Base-by-base conservation (phyloP, 345 rosid genomes). In the Theobroma cacao region DNA sequence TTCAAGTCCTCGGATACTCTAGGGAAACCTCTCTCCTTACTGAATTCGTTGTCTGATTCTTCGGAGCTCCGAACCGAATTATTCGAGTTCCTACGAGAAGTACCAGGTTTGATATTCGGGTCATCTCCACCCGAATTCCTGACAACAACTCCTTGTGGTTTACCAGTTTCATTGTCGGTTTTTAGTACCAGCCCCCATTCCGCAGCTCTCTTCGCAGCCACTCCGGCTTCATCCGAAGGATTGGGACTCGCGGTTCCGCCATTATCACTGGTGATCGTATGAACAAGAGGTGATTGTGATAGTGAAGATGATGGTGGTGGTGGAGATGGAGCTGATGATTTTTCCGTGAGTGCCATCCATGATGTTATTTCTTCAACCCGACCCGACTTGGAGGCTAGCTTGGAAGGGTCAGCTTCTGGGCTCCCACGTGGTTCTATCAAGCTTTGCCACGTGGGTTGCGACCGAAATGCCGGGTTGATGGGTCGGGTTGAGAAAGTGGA, bases 151-250 rank as follows among this genome's bases (percentile, higher is more conserved):
- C 92, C 92, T 62, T 91, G 90, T 13, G 96, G 98, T 84, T 90
- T 95, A 14, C 99, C 99, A 0, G 96, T 91, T 83, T 93, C 91
- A 0, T 83, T 83, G 22, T 93, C 98, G 0, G 99, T 92, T 75
- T 89, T 91, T 69, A 95, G 80, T 7, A 92, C 92, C 33, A 95
- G 77, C n/a, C 99, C 99, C 99, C 99, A 95, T 85, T 95, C 99
- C 2, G 99, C 99, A 11, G 99, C 98, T 60, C 99, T 89, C 78
- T 93, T 90, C 36, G 89, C 93, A 0, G 96, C 98, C 24, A 80
- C 82, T 3, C 90, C 94, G 1, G 78, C 78, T 26, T 85, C 94
- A 1, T 83, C 89, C 10, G 77, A 12, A 17, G 47, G 38, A 2
- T 41, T 12, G 28, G 74, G 53, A 8, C 61, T 31, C 8, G 75